Evolutionary conservation across 768 basidiomycete species (phyloP).

Genomic region (Suillus brevipes): DNA sequence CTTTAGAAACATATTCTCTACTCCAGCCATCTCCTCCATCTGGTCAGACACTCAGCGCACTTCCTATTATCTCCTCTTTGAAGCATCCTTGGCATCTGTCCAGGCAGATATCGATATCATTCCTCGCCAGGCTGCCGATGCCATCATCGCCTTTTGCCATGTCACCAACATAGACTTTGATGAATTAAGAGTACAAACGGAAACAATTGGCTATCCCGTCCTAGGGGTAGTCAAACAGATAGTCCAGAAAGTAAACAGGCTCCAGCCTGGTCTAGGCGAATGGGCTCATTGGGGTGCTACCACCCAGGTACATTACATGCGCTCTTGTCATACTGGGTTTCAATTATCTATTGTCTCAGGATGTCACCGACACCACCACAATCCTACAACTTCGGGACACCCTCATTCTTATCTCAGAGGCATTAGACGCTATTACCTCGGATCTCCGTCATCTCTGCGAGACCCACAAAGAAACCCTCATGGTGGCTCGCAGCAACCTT

Average conservation of each 20-base stretch:
- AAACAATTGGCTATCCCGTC: conserved; percentile 46
- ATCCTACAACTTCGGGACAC: conserved; percentile 44
- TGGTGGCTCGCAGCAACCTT: conserved; percentile 48
- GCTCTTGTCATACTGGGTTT: conserved; percentile 3
- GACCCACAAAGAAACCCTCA: conserved; percentile 39
- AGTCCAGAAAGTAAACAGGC: conserved; percentile 37
- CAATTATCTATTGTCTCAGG: conserved; percentile 29
- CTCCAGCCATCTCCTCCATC: conserved; percentile 35
- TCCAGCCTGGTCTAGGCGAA: conserved; percentile 39
- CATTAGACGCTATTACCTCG: conserved; percentile 31
- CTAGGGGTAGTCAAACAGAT: conserved; percentile 46
- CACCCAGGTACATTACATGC: conserved; percentile 39
- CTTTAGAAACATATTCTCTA: conserved; percentile 44
- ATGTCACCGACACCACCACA: conserved; percentile 50
- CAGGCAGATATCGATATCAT: conserved; percentile 42
- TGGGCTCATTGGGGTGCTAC: conserved; percentile 52
- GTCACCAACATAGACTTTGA: conserved; percentile 40
- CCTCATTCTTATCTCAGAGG: conserved; percentile 31
- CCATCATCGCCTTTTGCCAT: conserved; percentile 37
- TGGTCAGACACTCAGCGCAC: conserved; percentile 40
- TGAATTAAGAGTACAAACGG: conserved; percentile 39
- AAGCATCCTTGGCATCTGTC: conserved; percentile 36
- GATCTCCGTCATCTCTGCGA: conserved; percentile 31
- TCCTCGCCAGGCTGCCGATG: conserved; percentile 37
- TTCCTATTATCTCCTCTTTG: conserved; percentile 29